phyloP scores from a whole-genome alignment of 2,329 filamentous ascomycete genomes.

The Elsinoe fawcettii region DNA sequence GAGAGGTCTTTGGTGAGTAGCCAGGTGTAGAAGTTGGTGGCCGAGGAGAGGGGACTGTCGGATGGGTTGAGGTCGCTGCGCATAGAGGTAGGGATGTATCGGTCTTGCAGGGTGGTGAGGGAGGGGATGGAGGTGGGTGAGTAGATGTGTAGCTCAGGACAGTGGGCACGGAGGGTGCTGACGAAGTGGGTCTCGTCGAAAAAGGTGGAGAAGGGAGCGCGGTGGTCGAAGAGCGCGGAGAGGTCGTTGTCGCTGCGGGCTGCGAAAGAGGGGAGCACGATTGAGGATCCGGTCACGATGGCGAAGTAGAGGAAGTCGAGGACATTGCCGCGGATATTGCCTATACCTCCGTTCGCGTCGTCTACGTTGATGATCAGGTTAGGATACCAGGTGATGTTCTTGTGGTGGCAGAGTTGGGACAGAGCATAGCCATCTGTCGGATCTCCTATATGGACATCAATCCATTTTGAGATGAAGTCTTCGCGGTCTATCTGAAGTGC shows the following conservation, averaged over 20 bases:
- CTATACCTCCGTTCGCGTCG: slow-evolving; percentile 38
- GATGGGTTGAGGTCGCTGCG: slow-evolving; percentile 21
- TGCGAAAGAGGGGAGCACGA: slow-evolving; percentile 21
- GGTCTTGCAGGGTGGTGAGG: slow-evolving; percentile 18
- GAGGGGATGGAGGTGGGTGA: slow-evolving; percentile 17
- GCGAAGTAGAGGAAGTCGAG: slow-evolving; percentile 41
- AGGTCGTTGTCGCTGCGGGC: slow-evolving; percentile 18
- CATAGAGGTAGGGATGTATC: slow-evolving; percentile 22
- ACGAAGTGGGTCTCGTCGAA: slow-evolving; percentile 28
- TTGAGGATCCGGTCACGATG: slow-evolving; percentile 42
- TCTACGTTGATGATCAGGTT: slow-evolving; percentile 40
- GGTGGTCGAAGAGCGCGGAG: slow-evolving; percentile 23
- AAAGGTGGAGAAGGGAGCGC: slow-evolving; percentile 21
- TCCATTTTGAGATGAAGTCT: slow-evolving; percentile 24
- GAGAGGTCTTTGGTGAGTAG: slow-evolving; percentile 17
- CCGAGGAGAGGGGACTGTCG: slow-evolving; percentile 18
- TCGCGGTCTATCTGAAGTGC: slow-evolving; percentile 4
- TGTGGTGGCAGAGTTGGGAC: slow-evolving; percentile 27
- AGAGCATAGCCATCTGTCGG: slow-evolving; percentile 23
- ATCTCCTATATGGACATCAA: slow-evolving; percentile 21
- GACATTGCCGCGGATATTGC: slow-evolving; percentile 39
- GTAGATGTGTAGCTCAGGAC: slow-evolving; percentile 25
- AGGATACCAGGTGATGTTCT: slow-evolving; percentile 33
- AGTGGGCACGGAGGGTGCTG: slow-evolving; percentile 19
- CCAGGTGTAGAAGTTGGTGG: slow-evolving; percentile 22